These are phyloP conservation scores for Pelargonium citronellum DNA, from an alignment of 441 rosid genomes.

Conservation along the genomic window DNA sequence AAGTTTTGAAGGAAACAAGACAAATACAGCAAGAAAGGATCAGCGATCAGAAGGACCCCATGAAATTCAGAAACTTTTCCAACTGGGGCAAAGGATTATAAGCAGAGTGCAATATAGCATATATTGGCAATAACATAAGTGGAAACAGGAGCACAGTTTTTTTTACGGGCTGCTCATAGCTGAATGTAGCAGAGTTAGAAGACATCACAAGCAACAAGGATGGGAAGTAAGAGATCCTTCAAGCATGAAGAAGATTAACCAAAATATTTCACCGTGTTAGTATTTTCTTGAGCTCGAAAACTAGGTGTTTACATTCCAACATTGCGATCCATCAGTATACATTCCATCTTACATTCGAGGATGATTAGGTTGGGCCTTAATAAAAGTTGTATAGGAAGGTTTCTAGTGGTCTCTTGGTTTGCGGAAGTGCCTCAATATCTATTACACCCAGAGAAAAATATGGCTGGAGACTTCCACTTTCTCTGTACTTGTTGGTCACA, in stretches of 20 bases:
- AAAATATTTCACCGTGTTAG: neutral
- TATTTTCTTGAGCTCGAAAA: neutral
- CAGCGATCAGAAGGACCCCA: neutral
- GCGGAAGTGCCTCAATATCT: neutral
- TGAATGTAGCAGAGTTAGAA: too few species aligned
- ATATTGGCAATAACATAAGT: neutral
- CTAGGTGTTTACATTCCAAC: neutral
- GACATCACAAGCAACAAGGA: too few species aligned
- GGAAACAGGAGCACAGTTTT: too few species aligned
- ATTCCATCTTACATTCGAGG: neutral
- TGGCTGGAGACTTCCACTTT: neutral
- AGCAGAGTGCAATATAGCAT: neutral
- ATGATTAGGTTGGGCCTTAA: neutral
- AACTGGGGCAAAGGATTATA: neutral
- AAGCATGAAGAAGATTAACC: neutral
- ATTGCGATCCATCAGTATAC: neutral
- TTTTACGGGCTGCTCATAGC: too few species aligned
- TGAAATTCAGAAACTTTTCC: neutral
- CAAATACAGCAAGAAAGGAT: neutral
- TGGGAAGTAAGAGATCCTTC: neutral
- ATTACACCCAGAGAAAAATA: neutral
- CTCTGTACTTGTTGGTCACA: neutral
- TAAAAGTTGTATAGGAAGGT: neutral
- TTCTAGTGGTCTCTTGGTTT: neutral
- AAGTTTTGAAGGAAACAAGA: neutral